These are phyloP conservation scores for Globisporangium paddicum DNA, from an alignment of 352 stramenopile genomes.

Conservation along the genomic window DNA sequence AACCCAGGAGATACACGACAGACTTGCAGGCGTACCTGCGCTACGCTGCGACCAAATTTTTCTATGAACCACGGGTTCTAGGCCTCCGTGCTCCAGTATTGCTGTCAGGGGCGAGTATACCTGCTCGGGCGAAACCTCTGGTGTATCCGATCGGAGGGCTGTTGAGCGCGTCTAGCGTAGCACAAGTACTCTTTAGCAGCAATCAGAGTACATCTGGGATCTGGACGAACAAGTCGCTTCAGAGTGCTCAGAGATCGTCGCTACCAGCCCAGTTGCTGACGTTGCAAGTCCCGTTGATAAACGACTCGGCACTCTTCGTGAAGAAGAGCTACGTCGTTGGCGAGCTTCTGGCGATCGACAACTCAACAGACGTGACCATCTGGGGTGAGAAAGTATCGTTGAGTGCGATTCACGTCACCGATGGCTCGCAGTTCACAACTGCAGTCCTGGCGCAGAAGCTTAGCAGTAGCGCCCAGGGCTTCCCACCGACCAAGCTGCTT, in stretches of 20 bases:
- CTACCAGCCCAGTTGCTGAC: conserved; percentile 8
- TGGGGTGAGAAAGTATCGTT: conserved; percentile 27
- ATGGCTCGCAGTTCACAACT: conserved; percentile 60
- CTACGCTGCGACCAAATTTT: conserved; percentile 50
- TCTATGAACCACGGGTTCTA: conserved; percentile 39
- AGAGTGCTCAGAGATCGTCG: not conserved
- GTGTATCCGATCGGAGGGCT: conserved; percentile 20
- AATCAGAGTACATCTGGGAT: not conserved
- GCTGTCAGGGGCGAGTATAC: not conserved
- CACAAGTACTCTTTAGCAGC: conserved; percentile 2
- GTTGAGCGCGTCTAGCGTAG: conserved; percentile 10
- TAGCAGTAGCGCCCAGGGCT: conserved; percentile 12
- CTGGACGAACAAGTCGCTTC: conserved; percentile 15
- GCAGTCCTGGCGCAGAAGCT: conserved; percentile 23
- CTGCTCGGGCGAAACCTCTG: conserved; percentile 2
- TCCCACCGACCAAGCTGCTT: conserved; percentile 34
- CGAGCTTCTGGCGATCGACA: conserved; percentile 36
- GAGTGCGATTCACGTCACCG: conserved; percentile 23
- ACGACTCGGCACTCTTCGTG: conserved; percentile 23
- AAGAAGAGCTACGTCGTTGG: conserved; percentile 34
- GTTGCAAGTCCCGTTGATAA: conserved; percentile 18
- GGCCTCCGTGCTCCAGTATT: conserved; percentile 3
- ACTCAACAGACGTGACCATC: conserved; percentile 20
- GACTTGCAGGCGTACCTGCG: conserved; percentile 49
- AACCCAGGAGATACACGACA: conserved; percentile 20